Evolutionary conservation across 306 rosid species (phyloP), one percentile per base, ranked within the genome.

Genomic region (Styphnolobium japonicum): DNA sequence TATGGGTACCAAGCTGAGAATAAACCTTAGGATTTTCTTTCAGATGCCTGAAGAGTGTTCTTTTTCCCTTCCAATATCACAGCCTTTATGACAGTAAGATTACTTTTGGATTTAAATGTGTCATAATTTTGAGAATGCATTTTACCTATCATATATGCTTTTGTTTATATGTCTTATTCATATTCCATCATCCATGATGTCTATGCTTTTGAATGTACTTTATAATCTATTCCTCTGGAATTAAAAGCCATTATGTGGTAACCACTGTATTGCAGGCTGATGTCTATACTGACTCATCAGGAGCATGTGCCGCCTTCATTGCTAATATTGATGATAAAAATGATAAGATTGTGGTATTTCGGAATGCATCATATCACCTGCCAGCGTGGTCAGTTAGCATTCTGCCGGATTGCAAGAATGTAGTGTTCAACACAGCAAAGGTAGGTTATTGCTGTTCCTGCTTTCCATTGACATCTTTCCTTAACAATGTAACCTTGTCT

Each of bases 361-460:
- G 73, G 45, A 94, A 94, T 76, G 74, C 77, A 23, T 89, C 98
- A 5, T 92, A 92, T 89, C 92, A 88, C 83, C 69, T 94, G 45
- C 98, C 97, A 40, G 97, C 98, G n/a, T 94, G 98, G 98, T 94
- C 98, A 63, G 97, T 94, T 63, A 92, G 97, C 89, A 94, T 94
- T 76, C 94, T 94, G 58, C 98, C 95, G 25, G 97, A 94, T 89
- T 94, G 98, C 97, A 94, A 88, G 86, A 89, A 86, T 73, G 95
- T 88, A 21, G 91, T 87, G 53, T 92, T 69, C 81, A 94, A 94
- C 86, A 91, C 98, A 2, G 97, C 97, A 58, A 89, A 88, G 98
- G 98, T 88, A 85, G 62, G 72, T 67, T 46, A 63, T 55, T 16
- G 8, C 10, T 67, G 62, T 78, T 65, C 77, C 53, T 43, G 37